Conservation (phyloP, 2,329 filamentous ascomycete genomes). For the Cyphellophora europaea region DNA sequence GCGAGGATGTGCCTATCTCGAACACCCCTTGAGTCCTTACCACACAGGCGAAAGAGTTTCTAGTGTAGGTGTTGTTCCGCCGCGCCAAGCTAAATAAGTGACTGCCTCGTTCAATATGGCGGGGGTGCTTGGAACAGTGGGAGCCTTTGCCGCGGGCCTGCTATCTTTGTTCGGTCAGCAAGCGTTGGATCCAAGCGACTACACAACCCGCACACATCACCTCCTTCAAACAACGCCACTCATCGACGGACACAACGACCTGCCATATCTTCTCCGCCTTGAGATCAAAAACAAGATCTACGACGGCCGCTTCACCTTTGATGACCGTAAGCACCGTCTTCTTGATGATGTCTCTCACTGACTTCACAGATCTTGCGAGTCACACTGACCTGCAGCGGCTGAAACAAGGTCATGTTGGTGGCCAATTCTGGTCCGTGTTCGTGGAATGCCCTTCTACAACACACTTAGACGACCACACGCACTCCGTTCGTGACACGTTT, state of each 20-base stretch:
- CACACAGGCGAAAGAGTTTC: no score
- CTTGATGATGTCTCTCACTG: constrained; percentile 11
- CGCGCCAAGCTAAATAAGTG: no score
- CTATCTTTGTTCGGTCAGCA: no score
- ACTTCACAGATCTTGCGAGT: constrained; percentile 9
- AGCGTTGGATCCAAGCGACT: constrained; percentile 7
- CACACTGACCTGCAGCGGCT: constrained; percentile 22
- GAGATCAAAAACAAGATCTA: constrained; percentile 22
- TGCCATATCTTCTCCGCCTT: constrained; percentile 22
- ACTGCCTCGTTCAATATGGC: no score
- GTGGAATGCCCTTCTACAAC: no score
- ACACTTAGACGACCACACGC: neutral
- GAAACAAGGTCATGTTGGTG: constrained; percentile 20
- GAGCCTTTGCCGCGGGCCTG: no score
- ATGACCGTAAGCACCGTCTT: no score
- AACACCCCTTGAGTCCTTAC: no score
- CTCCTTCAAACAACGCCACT: constrained; percentile 19
- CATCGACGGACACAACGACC: constrained; percentile 26
- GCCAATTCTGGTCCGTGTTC: constrained; percentile 25
- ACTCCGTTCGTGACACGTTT: constrained; percentile 19
- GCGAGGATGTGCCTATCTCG: no score
- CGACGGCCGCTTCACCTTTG: no score
- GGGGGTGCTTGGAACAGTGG: no score
- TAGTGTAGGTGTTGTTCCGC: no score
- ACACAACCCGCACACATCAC: constrained; percentile 7